A percentile compares a stretch with the other conserved stretches of the same genome.
Evolutionary conservation across 2,329 filamentous ascomycete species (phyloP).

Genomic region (Emmonsiellopsis sp.): DNA sequence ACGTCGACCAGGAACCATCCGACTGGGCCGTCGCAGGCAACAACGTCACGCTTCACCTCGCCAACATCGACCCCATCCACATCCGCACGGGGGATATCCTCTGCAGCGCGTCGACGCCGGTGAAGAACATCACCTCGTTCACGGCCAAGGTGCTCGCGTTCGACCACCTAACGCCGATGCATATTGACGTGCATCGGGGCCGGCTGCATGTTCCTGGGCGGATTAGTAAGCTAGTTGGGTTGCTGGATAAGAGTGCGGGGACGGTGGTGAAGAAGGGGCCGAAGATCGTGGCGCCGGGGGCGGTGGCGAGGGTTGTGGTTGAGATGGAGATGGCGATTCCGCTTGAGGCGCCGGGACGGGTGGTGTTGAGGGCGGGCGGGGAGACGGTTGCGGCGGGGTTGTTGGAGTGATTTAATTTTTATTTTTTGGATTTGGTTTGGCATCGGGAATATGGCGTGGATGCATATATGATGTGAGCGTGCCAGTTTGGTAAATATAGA

Average conservation of each 20-base stretch:
- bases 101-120: slow-evolving; percentile 60
- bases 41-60: slow-evolving; percentile 73
- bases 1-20: slow-evolving; percentile 60
- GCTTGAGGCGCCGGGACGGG: slow-evolving; percentile 67
- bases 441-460: background rate
- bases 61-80: slow-evolving; percentile 75
- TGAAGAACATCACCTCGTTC: slow-evolving; percentile 64
- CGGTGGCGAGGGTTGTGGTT: slow-evolving; percentile 67
- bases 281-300: slow-evolving; percentile 70
- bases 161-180: slow-evolving; percentile 80
- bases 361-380: slow-evolving; percentile 73
- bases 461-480: background rate
- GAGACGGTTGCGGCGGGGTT: slow-evolving; percentile 82
- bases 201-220: slow-evolving; percentile 69
- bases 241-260: slow-evolving; percentile 71
- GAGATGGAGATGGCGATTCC: slow-evolving; percentile 67
- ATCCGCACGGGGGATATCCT: slow-evolving; percentile 77
- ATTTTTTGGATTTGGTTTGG: background rate
- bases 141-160: slow-evolving; percentile 81
- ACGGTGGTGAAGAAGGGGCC: slow-evolving; percentile 73
- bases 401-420: slow-evolving; percentile 52
- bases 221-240: slow-evolving; percentile 61
- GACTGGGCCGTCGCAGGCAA: slow-evolving; percentile 94
- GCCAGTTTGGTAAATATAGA: slow-evolving; percentile 1
- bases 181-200: slow-evolving; percentile 80